Base-by-base conservation (phyloP, 2,329 filamentous ascomycete genomes). In the Calonectria multiphialidica region DNA sequence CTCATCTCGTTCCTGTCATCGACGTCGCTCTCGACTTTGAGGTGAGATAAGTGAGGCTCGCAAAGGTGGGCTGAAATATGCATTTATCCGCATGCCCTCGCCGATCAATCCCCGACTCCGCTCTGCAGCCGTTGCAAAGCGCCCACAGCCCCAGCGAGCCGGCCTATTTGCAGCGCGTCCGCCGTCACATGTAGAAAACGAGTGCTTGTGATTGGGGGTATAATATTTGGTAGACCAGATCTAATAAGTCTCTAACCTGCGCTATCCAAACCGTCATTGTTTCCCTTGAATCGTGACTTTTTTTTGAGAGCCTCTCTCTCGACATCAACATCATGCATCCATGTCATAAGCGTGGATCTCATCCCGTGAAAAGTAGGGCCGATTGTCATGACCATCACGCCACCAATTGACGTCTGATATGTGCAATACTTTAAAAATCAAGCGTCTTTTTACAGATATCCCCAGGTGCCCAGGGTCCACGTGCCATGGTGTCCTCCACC, bases 401-500 rank as follows among this genome's bases (percentile, higher is more conserved):
- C 70, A 70, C 66, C 40, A 47, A 44, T 66, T 62, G 42, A 33
- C 61, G 30, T 30, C 53, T 37, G 47, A 59, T 33, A n/a, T 62
- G 37, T 50, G 33, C 40, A 63, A 57, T 61, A 47, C 55, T 53
- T 53, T 55, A 21, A 55, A 55, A 61, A 33, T 37, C 33, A 45
- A 61, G 47, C 30, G 25, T 37, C 18, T 5, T 59, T 28, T 77
- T 82, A 89, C 42, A 86, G 72, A 86, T 89, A 80, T 6, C 90
- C 91, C 91, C 91, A 93, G 12, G 88, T 80, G 0, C 91, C 91
- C 64, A 93, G 79, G 4, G 91, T 93, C 91, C 91, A 93, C 72
- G 85, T 89, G 15, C 85, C 79, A 70, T 87, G 86, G 67, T 84
- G 81, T 3, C 82, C 81, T 68, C 82, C 83, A 30, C 79, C 77